Percentiles rank a stretch among this genome's conserved stretches.
These are phyloP conservation scores for Colletotrichum sojae DNA, from an alignment of 2,329 filamentous ascomycete species.

Conservation along the genomic window DNA sequence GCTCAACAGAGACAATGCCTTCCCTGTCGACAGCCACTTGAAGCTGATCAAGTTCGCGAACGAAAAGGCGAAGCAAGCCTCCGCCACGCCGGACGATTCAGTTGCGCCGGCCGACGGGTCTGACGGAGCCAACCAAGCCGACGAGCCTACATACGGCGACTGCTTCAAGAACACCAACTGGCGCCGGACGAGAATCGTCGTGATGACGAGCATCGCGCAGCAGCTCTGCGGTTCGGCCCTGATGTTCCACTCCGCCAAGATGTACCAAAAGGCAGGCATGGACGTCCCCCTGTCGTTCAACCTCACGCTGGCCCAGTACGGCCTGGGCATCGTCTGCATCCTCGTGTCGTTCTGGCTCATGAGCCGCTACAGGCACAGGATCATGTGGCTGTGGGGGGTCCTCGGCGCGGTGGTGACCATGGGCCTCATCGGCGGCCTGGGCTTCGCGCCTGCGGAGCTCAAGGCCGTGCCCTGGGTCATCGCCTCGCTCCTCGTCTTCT, in stretches of 20 bases:
- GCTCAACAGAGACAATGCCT: constrained; percentile 45
- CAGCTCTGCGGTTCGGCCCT: constrained; percentile 67
- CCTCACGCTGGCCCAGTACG: constrained; percentile 59
- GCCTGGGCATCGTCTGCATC: constrained; percentile 59
- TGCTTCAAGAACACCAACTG: constrained; percentile 51
- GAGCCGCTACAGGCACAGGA: constrained; percentile 56
- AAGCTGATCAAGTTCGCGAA: constrained; percentile 56
- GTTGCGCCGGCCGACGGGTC: too few species aligned
- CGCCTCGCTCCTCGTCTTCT: constrained; percentile 55
- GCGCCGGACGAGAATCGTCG: constrained; percentile 55
- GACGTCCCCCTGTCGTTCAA: constrained; percentile 56
- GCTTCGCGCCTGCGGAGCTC: constrained; percentile 44
- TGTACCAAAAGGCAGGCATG: constrained; percentile 65
- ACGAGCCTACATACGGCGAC: constrained; percentile 50
- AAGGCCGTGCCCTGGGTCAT: constrained; percentile 49
- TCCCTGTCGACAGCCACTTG: constrained; percentile 52
- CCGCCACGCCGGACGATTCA: too few species aligned
- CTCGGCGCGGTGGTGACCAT: constrained; percentile 51
- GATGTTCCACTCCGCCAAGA: constrained; percentile 66
- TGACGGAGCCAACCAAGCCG: neutral
- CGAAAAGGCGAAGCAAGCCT: constrained; percentile 47
- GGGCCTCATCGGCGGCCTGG: constrained; percentile 53
- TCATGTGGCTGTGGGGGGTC: constrained; percentile 58
- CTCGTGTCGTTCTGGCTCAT: constrained; percentile 60
- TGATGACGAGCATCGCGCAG: constrained; percentile 68